Base-by-base conservation (phyloP, 176 grass and related monocot species). In the Ensete glaucum region DNA sequence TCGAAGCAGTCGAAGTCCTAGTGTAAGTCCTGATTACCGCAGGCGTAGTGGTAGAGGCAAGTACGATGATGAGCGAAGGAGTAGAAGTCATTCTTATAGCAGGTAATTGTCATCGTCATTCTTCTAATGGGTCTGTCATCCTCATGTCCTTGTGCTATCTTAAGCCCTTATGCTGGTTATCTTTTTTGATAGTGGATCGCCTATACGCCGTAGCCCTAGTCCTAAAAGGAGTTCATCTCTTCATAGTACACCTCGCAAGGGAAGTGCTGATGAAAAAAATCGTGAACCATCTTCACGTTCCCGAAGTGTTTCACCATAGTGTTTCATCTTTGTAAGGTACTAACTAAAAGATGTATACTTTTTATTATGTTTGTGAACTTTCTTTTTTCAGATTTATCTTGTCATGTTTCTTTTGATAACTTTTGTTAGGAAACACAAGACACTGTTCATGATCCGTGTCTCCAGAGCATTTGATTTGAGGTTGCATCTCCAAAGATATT, bases 201-300 rank as follows among this genome's bases (percentile, higher is more conserved):
- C 90, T 64, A 58, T 20, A 51, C 73, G 81, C 49, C 81, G 82
- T 75, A 98, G 88, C 73, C 72, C 73, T 79, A 90, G 87, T 67
- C 85, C 62, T 81, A 84, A 85, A 83, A 96, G 84, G 53, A 92
- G 83, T 77, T 71, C 55, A 62, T 81, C 83, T 21, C 85, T 85
- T 79, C 81, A 81, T 23, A 81, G 72, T 21, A 79, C 63, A 7
- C 59, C 82, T 66, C 82, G 82, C 74, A 43, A 43, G 34, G 73
- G 84, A 64, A 80, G 78, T 49, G 69, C 69, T 10, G 78, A 73
- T 14, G 73, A 64, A 64, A 50, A 2, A 52, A 73, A 34, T 49
- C 56, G 14, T 52, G 78, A 43, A 43, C 34, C 34, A 43, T 43
- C 21, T 10, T 15, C 25, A 53, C 29, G 50, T 22, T 80, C 78